These are phyloP conservation scores for Curvularia eragrostidis DNA, from an alignment of 2,329 filamentous ascomycete species.

Conservation along the genomic window DNA sequence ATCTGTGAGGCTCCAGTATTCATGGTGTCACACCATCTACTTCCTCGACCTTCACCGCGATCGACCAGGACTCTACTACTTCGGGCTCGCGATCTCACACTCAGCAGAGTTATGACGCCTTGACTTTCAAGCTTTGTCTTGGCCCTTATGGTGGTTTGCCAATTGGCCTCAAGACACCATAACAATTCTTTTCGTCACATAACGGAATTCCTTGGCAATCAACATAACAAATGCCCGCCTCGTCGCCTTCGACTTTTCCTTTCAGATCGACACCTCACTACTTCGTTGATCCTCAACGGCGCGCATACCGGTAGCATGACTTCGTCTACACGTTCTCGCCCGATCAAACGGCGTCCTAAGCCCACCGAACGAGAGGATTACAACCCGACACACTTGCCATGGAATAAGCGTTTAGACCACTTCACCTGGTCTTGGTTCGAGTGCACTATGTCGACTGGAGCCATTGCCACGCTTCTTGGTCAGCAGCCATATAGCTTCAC, in stretches of 20 bases:
- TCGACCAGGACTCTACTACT: background rate
- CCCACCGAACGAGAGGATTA: constrained; percentile 14
- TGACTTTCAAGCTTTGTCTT: constrained; percentile 10
- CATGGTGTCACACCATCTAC: background rate
- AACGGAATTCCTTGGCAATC: background rate
- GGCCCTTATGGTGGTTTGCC: background rate
- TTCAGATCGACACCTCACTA: constrained; percentile 1
- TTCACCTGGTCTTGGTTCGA: constrained; percentile 70
- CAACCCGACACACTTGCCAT: constrained; percentile 20
- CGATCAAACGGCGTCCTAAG: constrained; percentile 13
- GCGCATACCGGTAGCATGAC: constrained; percentile 11
- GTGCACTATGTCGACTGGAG: constrained; percentile 76
- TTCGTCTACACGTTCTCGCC: constrained; percentile 7
- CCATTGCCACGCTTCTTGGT: constrained; percentile 67
- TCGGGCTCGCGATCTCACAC: background rate
- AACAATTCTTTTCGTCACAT: constrained; percentile 4
- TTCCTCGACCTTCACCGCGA: background rate
- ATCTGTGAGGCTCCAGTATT: constrained; percentile 4
- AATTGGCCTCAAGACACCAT: constrained; percentile 18
- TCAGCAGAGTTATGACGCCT: constrained; percentile 7
- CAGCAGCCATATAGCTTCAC: constrained; percentile 65
- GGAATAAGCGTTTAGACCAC: constrained; percentile 32
- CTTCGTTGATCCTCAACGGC: background rate
- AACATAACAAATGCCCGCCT: constrained; percentile 3
- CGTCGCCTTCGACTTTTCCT: background rate